A percentile compares a stretch with the other conserved stretches of the same genome.
Conservation (phyloP, 345 rosid genomes). For the Eucalyptus pauciflora region DNA sequence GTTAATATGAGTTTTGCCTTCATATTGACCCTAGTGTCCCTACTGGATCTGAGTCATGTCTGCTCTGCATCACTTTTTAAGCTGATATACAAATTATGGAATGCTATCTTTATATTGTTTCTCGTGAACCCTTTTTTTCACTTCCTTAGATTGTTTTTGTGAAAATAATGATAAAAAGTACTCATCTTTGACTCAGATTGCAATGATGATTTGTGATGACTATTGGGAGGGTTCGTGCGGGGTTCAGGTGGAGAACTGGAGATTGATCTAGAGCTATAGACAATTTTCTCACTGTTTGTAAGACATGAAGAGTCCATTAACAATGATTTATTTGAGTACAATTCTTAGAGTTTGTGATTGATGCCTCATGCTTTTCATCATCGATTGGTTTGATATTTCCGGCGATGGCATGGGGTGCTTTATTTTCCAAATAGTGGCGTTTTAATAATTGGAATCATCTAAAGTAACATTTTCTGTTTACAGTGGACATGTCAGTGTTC, state of each 20-base stretch:
- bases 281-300: background rate
- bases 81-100: background rate
- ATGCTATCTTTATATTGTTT: background rate
- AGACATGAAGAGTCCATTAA: background rate
- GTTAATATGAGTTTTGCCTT: background rate
- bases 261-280: background rate
- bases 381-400: background rate
- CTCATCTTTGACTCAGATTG: constrained; percentile 76
- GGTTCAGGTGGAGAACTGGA: constrained; percentile 51
- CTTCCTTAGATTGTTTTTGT: background rate
- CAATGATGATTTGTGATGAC: constrained; percentile 97
- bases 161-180: constrained; percentile 18
- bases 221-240: constrained; percentile 31
- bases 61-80: background rate
- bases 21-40: background rate
- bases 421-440: background rate
- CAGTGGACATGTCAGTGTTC: background rate
- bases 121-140: background rate
- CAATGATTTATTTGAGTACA: background rate
- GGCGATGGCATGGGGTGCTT: background rate
- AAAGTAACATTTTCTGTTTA: background rate
- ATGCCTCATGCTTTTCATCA: background rate
- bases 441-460: background rate
- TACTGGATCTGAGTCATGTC: background rate
- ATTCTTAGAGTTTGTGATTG: background rate